Percentiles rank a stretch among this genome's conserved stretches.
Conservation (phyloP, 345 rosid species). For the Conringia planisiliqua region DNA sequence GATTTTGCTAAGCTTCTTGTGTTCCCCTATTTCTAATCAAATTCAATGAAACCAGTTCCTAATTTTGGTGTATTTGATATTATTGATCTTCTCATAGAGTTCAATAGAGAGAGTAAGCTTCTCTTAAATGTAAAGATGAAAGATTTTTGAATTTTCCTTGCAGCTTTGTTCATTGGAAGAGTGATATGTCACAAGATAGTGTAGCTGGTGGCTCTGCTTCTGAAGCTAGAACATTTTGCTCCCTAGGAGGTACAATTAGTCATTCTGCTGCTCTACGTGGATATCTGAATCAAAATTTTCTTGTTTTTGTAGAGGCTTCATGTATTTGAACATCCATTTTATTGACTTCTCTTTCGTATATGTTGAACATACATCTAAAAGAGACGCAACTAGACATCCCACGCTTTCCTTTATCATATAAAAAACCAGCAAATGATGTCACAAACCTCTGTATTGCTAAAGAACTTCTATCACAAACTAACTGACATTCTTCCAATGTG, state of each 20-base stretch:
- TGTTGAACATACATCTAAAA: background rate
- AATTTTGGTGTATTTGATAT: background rate
- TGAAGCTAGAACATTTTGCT: slow-evolving; percentile 73
- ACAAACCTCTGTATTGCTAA: background rate
- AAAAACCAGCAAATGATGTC: background rate
- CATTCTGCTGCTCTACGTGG: background rate
- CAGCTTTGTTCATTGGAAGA: slow-evolving; percentile 49
- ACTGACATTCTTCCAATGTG: background rate
- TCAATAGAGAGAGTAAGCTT: background rate
- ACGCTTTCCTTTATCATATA: background rate
- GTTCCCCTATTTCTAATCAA: background rate
- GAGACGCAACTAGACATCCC: background rate
- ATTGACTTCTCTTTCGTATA: background rate
- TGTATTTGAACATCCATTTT: background rate
- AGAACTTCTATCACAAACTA: background rate
- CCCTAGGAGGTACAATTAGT: slow-evolving; percentile 49
- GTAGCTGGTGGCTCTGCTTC: slow-evolving; percentile 46
- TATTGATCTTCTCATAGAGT: background rate
- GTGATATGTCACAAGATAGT: slow-evolving; percentile 37
- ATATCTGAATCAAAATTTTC: background rate
- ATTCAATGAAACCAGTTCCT: background rate
- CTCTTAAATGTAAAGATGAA: background rate
- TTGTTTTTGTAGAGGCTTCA: background rate
- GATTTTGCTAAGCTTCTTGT: background rate
- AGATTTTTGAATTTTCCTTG: slow-evolving; percentile 4